Base-by-base conservation (phyloP, 2,329 filamentous ascomycete species). In the Zymoseptoria passerinii region DNA sequence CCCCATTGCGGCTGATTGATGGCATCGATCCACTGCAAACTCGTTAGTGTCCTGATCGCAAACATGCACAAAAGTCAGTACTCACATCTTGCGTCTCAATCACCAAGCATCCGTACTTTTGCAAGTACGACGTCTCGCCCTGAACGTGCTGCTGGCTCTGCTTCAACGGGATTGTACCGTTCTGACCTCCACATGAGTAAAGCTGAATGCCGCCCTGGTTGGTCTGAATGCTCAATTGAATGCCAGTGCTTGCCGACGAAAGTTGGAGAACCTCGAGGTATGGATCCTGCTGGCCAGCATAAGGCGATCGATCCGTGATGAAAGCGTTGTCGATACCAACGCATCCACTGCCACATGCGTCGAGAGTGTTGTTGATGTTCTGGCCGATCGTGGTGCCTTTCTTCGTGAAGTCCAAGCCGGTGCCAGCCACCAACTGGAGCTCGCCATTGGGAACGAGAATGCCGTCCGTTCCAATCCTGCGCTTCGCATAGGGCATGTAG, bases 1-100 rank as follows among this genome's bases (percentile, higher is more conserved):
- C 84, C 84, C 92, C 92, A 96, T 73, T 90, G 83, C 0, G 92
- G 92, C 74, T 96, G 95, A 76, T 96, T 96, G 76, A 97, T 94
- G 27, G 81, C 91, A 71, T 95, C 92, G 69, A 96, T 95, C 83
- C 85, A 96, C 62, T 67, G 53, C 27, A 53, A 20, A 20, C n/a
- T 1, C 18, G 18, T 29, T 53, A 61, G 53, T 53, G 53, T 35
- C 55, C 29, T 8, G 23, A 72, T 92, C 90, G 79, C 95, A 84
- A 9, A 92, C 89, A 8, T 9, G 3, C 27, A 29, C 52, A 28
- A 19, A 55, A 56, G 27, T n/a, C 35, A 57, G 3, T 18, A 66
- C 66, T 67, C 53, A 67, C 66, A 56, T 71, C 68, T 52, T 72
- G 65, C 5, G 68, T 65, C 77, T 96, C 92, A 73, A 96, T 82